A percentile compares a stretch with the other conserved stretches of the same genome.
phyloP scores from a whole-genome alignment of 2,329 filamentous ascomycete species.

The Xylariaceae sp. region DNA sequence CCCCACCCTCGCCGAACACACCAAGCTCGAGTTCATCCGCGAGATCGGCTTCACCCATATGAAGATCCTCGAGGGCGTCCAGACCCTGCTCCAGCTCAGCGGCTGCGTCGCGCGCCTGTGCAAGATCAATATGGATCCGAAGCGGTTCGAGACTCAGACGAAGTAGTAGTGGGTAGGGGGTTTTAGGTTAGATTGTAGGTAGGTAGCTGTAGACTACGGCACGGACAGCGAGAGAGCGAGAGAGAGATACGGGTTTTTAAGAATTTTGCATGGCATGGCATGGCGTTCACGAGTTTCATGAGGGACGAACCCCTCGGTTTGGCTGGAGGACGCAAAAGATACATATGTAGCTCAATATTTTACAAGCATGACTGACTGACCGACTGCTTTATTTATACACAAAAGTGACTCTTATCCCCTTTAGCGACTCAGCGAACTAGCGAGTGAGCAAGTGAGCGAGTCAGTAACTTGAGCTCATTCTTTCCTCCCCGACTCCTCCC shows the following conservation, averaged over 20 bases:
- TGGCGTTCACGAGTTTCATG: slow-evolving; percentile 33
- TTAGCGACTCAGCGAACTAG: not conserved
- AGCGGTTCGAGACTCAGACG: slow-evolving; percentile 62
- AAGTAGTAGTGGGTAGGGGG: slow-evolving; percentile 7
- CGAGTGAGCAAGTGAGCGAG: no score
- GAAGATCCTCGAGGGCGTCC: slow-evolving; percentile 97
- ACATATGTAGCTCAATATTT: slow-evolving; percentile 25
- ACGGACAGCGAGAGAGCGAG: not conserved
- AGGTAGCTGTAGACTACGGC: no score
- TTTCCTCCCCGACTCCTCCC: slow-evolving; percentile 17
- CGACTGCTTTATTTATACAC: slow-evolving; percentile 1
- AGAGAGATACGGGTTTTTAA: slow-evolving; percentile 5
- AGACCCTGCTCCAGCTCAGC: slow-evolving; percentile 90
- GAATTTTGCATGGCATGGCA: slow-evolving; percentile 37
- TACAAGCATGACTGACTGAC: slow-evolving; percentile 22
- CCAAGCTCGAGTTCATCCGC: slow-evolving; percentile 96
- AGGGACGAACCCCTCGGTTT: slow-evolving; percentile 8
- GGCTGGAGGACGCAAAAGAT: slow-evolving; percentile 11
- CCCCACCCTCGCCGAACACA: slow-evolving; percentile 86
- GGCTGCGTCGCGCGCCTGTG: slow-evolving; percentile 89
- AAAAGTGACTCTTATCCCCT: not conserved
- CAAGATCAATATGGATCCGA: slow-evolving; percentile 95
- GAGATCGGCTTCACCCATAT: slow-evolving; percentile 99
- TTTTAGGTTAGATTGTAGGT: no score
- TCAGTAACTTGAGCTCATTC: no score